Conservation (phyloP, 108 stramenopile genomes). For the Skeletonema costatum region DNA sequence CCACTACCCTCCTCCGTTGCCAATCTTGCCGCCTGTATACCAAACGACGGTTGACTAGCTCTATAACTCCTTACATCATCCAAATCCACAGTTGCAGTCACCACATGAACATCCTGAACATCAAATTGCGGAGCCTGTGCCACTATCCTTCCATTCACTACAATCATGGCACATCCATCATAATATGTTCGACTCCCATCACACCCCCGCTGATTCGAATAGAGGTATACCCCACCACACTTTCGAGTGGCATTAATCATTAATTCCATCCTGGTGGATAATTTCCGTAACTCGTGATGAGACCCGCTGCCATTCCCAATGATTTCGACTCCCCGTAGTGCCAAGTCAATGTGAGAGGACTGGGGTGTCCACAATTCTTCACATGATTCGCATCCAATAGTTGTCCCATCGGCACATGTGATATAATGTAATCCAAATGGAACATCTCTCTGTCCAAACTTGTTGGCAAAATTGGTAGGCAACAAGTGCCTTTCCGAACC, state of each 20-base stretch:
- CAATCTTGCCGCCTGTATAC: conserved; percentile 81
- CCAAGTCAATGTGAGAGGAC: conserved; percentile 88
- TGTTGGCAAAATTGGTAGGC: conserved; percentile 39
- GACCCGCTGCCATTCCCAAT: conserved; percentile 95
- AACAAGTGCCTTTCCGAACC: conserved; percentile 45
- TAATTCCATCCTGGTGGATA: conserved; percentile 83
- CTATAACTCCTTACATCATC: conserved; percentile 95
- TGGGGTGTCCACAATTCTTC: conserved; percentile 98
- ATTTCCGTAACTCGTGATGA: conserved; percentile 96
- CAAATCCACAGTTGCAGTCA: conserved; percentile 93
- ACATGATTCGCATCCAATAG: conserved; percentile 94
- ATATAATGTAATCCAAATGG: conserved; percentile 80
- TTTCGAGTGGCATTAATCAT: conserved; percentile 89
- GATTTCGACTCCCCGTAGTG: conserved; percentile 93
- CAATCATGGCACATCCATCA: conserved; percentile 96
- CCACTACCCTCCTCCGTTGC: conserved; percentile 20
- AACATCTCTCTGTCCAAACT: conserved; percentile 58
- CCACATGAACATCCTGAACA: conserved; percentile 89
- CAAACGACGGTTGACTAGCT: conserved; percentile 82
- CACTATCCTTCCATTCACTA: conserved; percentile 91
- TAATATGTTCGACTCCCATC: conserved; percentile 95
- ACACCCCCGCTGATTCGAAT: conserved; percentile 96
- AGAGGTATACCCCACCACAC: conserved; percentile 98
- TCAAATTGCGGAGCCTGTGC: conserved; percentile 95
- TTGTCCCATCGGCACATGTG: conserved; percentile 64